Percentiles rank a stretch among this genome's conserved stretches.
These are phyloP conservation scores for Lactarius indigo DNA, from an alignment of 768 basidiomycete species.

Conservation along the genomic window DNA sequence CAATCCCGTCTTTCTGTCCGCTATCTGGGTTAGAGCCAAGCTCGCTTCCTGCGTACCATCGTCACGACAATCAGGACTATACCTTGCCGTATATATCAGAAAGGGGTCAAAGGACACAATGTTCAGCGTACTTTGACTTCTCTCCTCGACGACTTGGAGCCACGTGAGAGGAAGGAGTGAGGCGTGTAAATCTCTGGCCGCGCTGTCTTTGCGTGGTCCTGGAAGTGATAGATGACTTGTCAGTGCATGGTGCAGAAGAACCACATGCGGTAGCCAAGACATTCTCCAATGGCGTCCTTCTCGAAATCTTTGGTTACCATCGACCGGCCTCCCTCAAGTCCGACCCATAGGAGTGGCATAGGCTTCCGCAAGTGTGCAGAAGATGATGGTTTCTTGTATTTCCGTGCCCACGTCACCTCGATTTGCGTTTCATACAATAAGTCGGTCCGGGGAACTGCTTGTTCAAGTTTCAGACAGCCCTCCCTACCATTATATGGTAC, in stretches of 20 bases:
- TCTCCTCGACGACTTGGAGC: not conserved
- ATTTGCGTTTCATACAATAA: not conserved
- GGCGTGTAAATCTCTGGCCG: not conserved
- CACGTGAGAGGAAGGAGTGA: not conserved
- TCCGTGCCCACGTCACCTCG: not conserved
- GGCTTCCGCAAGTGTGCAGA: not conserved
- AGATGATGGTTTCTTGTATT: not conserved
- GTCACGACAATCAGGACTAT: not conserved
- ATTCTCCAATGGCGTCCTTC: not conserved
- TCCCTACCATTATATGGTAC: conserved; percentile 9
- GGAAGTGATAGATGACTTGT: not conserved
- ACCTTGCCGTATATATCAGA: not conserved
- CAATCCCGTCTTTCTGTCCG: too few species aligned
- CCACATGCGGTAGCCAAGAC: not conserved
- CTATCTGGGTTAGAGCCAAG: not conserved
- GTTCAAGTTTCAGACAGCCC: not conserved
- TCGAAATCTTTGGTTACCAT: not conserved
- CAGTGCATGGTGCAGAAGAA: not conserved
- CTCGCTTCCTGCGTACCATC: not conserved
- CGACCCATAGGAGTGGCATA: not conserved
- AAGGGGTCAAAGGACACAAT: not conserved
- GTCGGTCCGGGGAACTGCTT: not conserved
- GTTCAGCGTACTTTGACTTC: not conserved
- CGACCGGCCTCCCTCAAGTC: not conserved
- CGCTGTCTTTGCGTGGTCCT: not conserved